Percentiles rank a stretch among this genome's conserved stretches.
Conservation (phyloP, 768 basidiomycete species). For the Coprinopsis sp. region DNA sequence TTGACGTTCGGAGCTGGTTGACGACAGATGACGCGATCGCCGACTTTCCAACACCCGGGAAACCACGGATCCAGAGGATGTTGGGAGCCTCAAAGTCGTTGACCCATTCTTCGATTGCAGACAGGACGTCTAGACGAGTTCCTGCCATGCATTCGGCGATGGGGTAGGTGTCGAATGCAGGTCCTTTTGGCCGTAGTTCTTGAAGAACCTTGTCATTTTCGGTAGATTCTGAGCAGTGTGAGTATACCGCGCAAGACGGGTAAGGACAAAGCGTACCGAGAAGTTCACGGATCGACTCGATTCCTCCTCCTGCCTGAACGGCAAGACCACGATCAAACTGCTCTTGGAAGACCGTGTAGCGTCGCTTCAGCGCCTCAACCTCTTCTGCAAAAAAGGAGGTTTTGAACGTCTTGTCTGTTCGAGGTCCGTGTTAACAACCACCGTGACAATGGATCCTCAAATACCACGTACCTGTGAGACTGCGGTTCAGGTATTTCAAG, state of each 20-base stretch:
- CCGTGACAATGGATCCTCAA: background rate
- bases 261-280: slow-evolving; percentile 6
- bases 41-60: slow-evolving; percentile 22
- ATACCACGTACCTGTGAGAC: slow-evolving; percentile 7
- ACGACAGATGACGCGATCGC: slow-evolving; percentile 14
- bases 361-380: slow-evolving; percentile 14
- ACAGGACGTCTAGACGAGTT: slow-evolving; percentile 10
- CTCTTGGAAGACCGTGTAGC: slow-evolving; percentile 16
- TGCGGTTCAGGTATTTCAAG: slow-evolving; percentile 11
- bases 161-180: background rate
- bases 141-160: slow-evolving; percentile 12
- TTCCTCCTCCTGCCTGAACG: slow-evolving; percentile 16
- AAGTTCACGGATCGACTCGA: slow-evolving; percentile 13
- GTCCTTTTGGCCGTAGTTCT: slow-evolving; percentile 10
- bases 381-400: slow-evolving; percentile 10
- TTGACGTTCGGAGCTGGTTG: background rate
- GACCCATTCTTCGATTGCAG: slow-evolving; percentile 11
- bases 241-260: background rate
- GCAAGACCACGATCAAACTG: slow-evolving; percentile 21
- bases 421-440: background rate
- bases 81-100: slow-evolving; percentile 14
- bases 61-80: slow-evolving; percentile 19
- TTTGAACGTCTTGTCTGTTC: slow-evolving; percentile 11
- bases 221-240: slow-evolving; percentile 8
- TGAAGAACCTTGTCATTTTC: slow-evolving; percentile 14